These are phyloP conservation scores for Artemisia tridentata DNA, from an alignment of 129 eudicot species.

Conservation along the genomic window DNA sequence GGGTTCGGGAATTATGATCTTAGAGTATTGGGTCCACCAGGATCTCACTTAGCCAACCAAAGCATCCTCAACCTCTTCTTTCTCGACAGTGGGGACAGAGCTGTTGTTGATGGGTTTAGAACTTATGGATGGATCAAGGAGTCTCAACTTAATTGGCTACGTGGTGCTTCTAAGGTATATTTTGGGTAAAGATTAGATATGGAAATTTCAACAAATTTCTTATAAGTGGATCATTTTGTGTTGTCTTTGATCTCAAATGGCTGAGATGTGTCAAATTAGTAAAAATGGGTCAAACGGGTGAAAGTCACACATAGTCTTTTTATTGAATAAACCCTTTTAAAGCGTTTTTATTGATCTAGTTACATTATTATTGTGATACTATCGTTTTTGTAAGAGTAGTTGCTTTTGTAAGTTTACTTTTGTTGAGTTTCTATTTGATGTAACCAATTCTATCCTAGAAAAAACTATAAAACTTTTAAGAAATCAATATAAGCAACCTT, in stretches of 20 bases:
- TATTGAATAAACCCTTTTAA: background rate
- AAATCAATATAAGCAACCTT: background rate
- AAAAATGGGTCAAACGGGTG: conserved; percentile 11
- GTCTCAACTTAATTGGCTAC: conserved; percentile 91
- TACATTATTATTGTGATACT: background rate
- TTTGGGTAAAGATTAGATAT: conserved; percentile 28
- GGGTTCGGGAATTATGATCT: conserved; percentile 96
- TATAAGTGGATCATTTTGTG: background rate
- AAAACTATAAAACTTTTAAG: background rate
- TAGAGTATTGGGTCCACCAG: conserved; percentile 71
- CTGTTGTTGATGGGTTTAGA: conserved; percentile 61
- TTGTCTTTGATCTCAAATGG: background rate
- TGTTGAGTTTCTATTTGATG: too few species aligned
- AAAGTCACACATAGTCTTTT: background rate
- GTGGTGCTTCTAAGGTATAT: conserved; percentile 46
- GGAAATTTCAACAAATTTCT: background rate
- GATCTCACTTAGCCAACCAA: conserved; percentile 65
- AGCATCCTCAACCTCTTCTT: conserved; percentile 79
- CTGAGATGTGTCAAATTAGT: background rate
- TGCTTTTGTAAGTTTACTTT: too few species aligned
- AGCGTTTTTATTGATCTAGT: background rate
- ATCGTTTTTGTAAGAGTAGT: background rate
- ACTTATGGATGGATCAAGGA: conserved; percentile 94
- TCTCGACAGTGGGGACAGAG: conserved; percentile 95
- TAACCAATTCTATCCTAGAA: too few species aligned